Evolutionary conservation across 352 stramenopile genomes (phyloP).

Genomic region (Globisporangium yorkense): DNA sequence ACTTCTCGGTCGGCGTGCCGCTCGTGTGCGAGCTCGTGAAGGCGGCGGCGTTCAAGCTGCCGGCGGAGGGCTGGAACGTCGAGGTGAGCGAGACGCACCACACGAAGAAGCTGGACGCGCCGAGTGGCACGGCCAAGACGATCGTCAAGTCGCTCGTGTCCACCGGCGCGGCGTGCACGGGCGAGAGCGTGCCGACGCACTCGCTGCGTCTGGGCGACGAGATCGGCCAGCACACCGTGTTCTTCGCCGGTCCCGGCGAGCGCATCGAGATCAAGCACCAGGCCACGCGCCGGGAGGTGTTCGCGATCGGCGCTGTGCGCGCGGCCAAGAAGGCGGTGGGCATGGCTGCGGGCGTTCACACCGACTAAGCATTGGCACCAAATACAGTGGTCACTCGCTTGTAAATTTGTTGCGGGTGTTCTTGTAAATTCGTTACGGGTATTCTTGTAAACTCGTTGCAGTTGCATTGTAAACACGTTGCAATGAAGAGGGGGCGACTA

Average conservation of each 20-base stretch:
- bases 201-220: slow-evolving; percentile 77
- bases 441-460: background rate
- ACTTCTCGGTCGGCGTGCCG: slow-evolving; percentile 81
- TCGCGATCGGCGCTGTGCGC: slow-evolving; percentile 72
- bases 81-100: slow-evolving; percentile 81
- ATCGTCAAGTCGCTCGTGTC: slow-evolving; percentile 58
- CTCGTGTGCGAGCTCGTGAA: slow-evolving; percentile 73
- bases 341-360: slow-evolving; percentile 53
- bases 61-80: slow-evolving; percentile 69
- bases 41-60: slow-evolving; percentile 67
- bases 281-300: slow-evolving; percentile 72
- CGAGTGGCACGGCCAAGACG: slow-evolving; percentile 75
- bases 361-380: slow-evolving; percentile 25
- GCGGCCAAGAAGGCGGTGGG: slow-evolving; percentile 46
- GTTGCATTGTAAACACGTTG: background rate
- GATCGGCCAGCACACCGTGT: slow-evolving; percentile 77
- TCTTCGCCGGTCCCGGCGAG: slow-evolving; percentile 72
- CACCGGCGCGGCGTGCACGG: slow-evolving; percentile 52
- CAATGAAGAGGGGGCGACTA: slow-evolving; percentile 2
- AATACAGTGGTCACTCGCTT: no score
- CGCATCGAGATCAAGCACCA: slow-evolving; percentile 85
- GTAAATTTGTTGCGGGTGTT: background rate
- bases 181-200: slow-evolving; percentile 42
- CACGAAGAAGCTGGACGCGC: slow-evolving; percentile 83
- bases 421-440: background rate